These are phyloP conservation scores for Alisma plantagoaquatica DNA, from an alignment of 106 monocot genomes.

Conservation along the genomic window DNA sequence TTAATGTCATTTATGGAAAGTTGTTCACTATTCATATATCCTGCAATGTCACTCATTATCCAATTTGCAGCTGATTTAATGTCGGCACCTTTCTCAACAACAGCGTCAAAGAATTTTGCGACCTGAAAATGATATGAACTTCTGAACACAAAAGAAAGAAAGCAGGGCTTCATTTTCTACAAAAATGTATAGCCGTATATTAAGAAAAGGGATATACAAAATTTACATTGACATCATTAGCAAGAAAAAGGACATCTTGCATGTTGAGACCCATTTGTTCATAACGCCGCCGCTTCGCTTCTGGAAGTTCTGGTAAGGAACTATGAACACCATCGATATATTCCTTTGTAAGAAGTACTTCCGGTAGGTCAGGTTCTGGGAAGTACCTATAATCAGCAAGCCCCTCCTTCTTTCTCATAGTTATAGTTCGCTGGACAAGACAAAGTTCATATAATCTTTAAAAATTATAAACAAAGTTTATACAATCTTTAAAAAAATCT, in stretches of 20 bases:
- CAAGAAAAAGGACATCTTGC: constrained; percentile 96
- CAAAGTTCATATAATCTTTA: too few species aligned
- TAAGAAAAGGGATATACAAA: too few species aligned
- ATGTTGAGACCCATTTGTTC: constrained; percentile 81
- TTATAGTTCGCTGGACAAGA: constrained; percentile 61
- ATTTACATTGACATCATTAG: constrained; percentile 61
- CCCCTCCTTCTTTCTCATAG: constrained; percentile 98
- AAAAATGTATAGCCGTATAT: not conserved
- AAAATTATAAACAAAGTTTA: too few species aligned
- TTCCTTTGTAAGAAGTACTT: constrained; percentile 57
- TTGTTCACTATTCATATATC: constrained; percentile 72
- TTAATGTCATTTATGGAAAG: constrained; percentile 76
- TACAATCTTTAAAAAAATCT: too few species aligned
- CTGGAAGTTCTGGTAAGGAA: constrained; percentile 85
- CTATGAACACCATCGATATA: constrained; percentile 48
- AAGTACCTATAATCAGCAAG: constrained; percentile 97
- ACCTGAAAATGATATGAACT: too few species aligned
- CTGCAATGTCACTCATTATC: constrained; percentile 99
- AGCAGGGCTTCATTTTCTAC: not conserved
- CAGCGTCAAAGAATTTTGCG: constrained; percentile 72
- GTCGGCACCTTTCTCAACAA: constrained; percentile 71
- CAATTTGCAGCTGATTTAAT: constrained; percentile 90
- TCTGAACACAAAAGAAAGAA: too few species aligned
- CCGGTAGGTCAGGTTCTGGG: constrained; percentile 96
- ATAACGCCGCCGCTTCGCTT: constrained; percentile 82